Conservation (phyloP, 148 eudicot species). For the Rhododendron henanense region DNA sequence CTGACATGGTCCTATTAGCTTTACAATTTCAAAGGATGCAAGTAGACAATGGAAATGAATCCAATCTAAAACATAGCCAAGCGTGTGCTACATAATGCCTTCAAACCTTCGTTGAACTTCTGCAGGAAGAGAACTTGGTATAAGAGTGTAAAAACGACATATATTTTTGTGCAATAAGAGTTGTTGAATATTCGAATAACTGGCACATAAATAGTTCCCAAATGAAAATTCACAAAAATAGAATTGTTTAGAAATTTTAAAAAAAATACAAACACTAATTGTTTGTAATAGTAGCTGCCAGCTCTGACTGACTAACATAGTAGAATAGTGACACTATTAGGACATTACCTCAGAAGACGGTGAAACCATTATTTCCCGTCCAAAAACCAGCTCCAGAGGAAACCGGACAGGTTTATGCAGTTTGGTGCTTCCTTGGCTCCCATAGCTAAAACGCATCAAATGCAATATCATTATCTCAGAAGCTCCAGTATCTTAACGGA, state of each 20-base stretch:
- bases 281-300: not conserved
- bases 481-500: constrained; percentile 62
- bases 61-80: not conserved
- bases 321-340: not conserved
- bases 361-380: constrained; percentile 65
- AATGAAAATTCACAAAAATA: not conserved
- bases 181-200: not conserved
- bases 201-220: not conserved
- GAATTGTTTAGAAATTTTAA: not conserved
- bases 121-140: not conserved
- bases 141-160: not conserved
- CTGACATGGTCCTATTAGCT: not conserved
- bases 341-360: constrained; percentile 56
- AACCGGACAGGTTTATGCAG: constrained; percentile 69
- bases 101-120: not conserved
- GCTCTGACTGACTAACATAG: not conserved
- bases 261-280: not conserved
- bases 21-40: not conserved
- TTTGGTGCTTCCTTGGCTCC: constrained; percentile 78
- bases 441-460: constrained; percentile 83
- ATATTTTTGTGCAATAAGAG: not conserved
- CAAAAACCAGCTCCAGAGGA: constrained; percentile 66
- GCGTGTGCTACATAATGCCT: not conserved
- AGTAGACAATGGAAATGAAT: not conserved
- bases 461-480: constrained; percentile 79